These are phyloP conservation scores for Aspergillus steynii DNA, from an alignment of 495 filamentous ascomycete species.

Conservation along the genomic window DNA sequence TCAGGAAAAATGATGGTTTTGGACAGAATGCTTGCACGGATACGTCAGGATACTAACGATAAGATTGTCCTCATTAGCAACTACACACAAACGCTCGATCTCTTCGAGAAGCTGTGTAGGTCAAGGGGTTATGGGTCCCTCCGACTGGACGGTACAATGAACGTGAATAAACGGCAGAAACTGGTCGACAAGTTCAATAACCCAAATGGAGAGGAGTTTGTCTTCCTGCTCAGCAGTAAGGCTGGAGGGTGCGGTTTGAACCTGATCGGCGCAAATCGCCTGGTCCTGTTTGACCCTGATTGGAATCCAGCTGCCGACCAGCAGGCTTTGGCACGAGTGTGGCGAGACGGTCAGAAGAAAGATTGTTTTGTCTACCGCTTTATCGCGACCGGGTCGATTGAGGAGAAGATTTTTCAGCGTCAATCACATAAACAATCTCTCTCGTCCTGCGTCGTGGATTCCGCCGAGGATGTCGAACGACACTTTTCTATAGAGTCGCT, in stretches of 20 bases:
- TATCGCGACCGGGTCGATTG: slow-evolving; percentile 96
- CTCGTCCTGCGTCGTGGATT: slow-evolving; percentile 96
- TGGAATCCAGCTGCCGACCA: slow-evolving; percentile 99
- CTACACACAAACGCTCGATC: slow-evolving; percentile 93
- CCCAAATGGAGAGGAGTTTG: slow-evolving; percentile 84
- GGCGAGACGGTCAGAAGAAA: slow-evolving; percentile 99
- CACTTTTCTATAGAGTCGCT: slow-evolving; percentile 91
- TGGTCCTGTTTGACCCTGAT: slow-evolving; percentile 97
- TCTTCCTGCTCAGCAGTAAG: slow-evolving; percentile 94
- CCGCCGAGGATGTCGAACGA: slow-evolving; percentile 92
- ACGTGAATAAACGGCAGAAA: slow-evolving; percentile 93
- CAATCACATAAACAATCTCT: slow-evolving; percentile 98
- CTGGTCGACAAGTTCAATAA: slow-evolving; percentile 99
- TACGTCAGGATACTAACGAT: slow-evolving; percentile 94
- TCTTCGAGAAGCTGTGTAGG: slow-evolving; percentile 92
- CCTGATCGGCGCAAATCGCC: slow-evolving; percentile 92
- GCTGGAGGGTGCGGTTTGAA: slow-evolving; percentile 97
- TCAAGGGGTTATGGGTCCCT: slow-evolving; percentile 79
- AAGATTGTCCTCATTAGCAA: slow-evolving; percentile 99
- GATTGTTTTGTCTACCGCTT: slow-evolving; percentile 99
- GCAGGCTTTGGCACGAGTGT: slow-evolving; percentile 94
- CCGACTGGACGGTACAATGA: slow-evolving; percentile 95
- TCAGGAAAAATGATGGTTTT: slow-evolving; percentile 98
- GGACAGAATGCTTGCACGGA: slow-evolving; percentile 96
- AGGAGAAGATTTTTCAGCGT: slow-evolving; percentile 99